Conservation (phyloP, 441 rosid species). For the Adansonia grandidieri region DNA sequence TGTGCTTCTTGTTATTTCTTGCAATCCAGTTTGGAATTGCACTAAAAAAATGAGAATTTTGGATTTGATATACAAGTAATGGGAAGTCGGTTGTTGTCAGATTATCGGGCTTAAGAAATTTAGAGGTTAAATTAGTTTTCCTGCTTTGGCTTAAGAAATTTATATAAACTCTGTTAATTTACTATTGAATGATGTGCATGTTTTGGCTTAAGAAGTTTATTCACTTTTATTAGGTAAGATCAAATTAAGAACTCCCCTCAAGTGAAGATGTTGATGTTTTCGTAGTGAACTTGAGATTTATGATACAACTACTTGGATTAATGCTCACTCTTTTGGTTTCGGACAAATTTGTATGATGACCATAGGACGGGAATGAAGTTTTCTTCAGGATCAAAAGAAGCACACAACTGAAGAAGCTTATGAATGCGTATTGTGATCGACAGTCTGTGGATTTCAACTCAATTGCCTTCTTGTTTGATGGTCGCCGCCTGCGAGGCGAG, state of each 20-base stretch:
- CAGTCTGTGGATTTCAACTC: slow-evolving; percentile 69
- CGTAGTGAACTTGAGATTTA: background rate
- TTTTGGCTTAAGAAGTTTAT: background rate
- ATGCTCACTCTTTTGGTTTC: background rate
- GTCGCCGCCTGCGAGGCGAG: slow-evolving; percentile 62
- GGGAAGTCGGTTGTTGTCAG: background rate
- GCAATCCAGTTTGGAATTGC: no score
- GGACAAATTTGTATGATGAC: background rate
- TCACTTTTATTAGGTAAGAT: background rate
- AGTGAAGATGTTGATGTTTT: no score
- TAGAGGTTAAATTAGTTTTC: background rate
- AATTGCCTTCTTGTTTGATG: slow-evolving; percentile 73
- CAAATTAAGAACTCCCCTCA: no score
- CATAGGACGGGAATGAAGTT: slow-evolving; percentile 20
- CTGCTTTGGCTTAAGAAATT: background rate
- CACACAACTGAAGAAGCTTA: slow-evolving; percentile 70
- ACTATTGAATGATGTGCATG: background rate
- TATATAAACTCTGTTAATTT: background rate
- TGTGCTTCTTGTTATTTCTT: no score
- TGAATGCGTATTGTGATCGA: slow-evolving; percentile 72
- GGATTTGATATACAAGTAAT: background rate
- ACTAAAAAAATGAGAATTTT: no score
- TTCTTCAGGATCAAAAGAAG: slow-evolving; percentile 72
- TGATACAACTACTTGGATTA: background rate
- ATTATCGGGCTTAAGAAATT: background rate